A percentile compares a stretch with the other conserved stretches of the same genome.
phyloP scores from a whole-genome alignment of 2,329 filamentous ascomycete species.

The Aspergillus clavatus region DNA sequence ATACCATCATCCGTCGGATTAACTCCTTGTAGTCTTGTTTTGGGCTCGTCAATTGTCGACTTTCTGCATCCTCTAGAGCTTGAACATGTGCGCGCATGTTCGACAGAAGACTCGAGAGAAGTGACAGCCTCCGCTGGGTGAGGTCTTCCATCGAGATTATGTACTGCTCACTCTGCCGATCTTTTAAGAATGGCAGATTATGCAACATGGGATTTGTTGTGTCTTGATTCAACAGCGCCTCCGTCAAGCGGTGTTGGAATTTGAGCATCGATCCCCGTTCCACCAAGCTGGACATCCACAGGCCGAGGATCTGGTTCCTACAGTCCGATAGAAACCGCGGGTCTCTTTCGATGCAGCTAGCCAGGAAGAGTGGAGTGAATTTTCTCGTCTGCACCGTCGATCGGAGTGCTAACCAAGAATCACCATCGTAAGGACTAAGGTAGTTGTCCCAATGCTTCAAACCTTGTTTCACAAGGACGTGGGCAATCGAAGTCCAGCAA shows the following conservation, averaged over 20 bases:
- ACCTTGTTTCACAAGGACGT: slow-evolving; percentile 43
- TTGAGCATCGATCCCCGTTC: slow-evolving; percentile 58
- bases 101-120: slow-evolving; percentile 53
- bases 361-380: slow-evolving; percentile 44
- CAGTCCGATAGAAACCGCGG: slow-evolving; percentile 41
- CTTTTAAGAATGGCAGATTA: slow-evolving; percentile 54
- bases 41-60: slow-evolving; percentile 33
- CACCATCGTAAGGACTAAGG: slow-evolving; percentile 49
- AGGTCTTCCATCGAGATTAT: slow-evolving; percentile 51
- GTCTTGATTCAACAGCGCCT: slow-evolving; percentile 49
- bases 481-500: slow-evolving; percentile 51
- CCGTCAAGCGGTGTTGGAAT: slow-evolving; percentile 55
- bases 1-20: slow-evolving; percentile 53
- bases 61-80: slow-evolving; percentile 26
- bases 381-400: slow-evolving; percentile 46
- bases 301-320: slow-evolving; percentile 45
- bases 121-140: slow-evolving; percentile 48
- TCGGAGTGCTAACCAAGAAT: slow-evolving; percentile 46
- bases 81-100: slow-evolving; percentile 55
- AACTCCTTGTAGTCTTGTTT: slow-evolving; percentile 47
- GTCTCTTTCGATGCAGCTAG: slow-evolving; percentile 43
- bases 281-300: slow-evolving; percentile 53
- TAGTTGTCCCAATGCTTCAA: slow-evolving; percentile 53
- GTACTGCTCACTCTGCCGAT: slow-evolving; percentile 35
- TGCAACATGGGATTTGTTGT: slow-evolving; percentile 45